Base-by-base conservation (phyloP, 441 rosid genomes). In the Jatropha multifida region DNA sequence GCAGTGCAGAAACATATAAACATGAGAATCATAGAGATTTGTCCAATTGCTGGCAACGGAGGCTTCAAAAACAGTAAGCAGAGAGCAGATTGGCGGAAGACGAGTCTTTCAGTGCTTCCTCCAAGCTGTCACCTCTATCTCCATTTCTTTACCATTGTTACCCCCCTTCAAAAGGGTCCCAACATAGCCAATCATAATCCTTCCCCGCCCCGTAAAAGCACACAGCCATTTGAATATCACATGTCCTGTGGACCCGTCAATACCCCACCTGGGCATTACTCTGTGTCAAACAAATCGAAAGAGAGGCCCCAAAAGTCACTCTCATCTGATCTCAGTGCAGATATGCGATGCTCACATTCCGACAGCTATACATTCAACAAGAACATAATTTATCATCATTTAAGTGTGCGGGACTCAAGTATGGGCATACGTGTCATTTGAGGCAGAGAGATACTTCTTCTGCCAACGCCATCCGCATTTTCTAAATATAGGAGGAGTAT, bases 271-370 rank as follows among this genome's bases (percentile, higher is more conserved):
- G 77, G 83, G 70, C 72, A 71, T 77, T 79, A 58, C 68, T 56
- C 76, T 74, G 76, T 67, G 74, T 20, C 70, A 77, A 82, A 75
- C 80, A 72, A 88, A 85, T 83, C 85, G 68, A 75, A 68, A 27
- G 38, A 69, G 77, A 69, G 78, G 84, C 75, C 86, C 88, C 85
- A 62, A 78, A 75, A 12, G 86, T 85, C 87, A 70, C 81, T 65
- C 83, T 88, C 88, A 84, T 81, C 86, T 75, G 74, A 86, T 89
- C 91, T 84, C 83, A 79, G 79, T 81, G 80, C 46, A 85, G 87
- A 88, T 88, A 78, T 76, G 84, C 86, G 60, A 84, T 79, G 79
- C 78, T 84, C 63, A 77, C 77, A 77, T 83, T 81, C 83, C 86
- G 83, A 84, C 82, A 83, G 77, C 81, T 74, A 83, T 68, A 63